phyloP scores from a whole-genome alignment of 257 asterid genomes.

The Jacaranda mimosifolia region DNA sequence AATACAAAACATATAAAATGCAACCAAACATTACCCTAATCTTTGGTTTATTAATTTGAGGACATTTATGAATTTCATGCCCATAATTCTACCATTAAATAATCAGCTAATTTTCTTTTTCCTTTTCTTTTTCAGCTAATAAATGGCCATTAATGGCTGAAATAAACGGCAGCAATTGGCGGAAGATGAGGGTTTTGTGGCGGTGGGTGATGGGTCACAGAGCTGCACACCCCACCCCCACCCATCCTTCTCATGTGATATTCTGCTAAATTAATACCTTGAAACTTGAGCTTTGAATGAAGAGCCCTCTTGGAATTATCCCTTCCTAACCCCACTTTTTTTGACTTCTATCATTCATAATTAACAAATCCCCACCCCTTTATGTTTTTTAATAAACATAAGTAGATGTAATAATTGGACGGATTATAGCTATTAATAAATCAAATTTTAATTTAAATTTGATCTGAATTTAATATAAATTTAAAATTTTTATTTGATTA shows the following conservation, averaged over 20 bases:
- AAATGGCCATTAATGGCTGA: conserved; percentile 16
- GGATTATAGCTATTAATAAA: too few relatives aligned
- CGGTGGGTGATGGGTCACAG: conserved; percentile 26
- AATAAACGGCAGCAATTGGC: conserved; percentile 38
- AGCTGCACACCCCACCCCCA: too few relatives aligned
- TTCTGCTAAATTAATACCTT: conserved; percentile 42
- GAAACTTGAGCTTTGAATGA: conserved; percentile 52
- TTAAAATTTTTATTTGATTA: too few relatives aligned
- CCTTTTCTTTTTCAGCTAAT: not conserved
- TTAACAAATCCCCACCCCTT: not conserved
- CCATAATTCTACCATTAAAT: conserved; percentile 26
- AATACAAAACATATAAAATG: not conserved
- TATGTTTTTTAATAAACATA: not conserved
- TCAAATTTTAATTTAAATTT: too few relatives aligned
- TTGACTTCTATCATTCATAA: conserved; percentile 41
- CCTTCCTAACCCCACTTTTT: conserved; percentile 36
- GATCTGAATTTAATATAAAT: too few relatives aligned
- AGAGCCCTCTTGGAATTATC: conserved; percentile 41
- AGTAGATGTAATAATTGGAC: not conserved
- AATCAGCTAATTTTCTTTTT: not conserved
- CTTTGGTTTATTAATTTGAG: conserved; percentile 2
- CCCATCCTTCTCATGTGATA: conserved; percentile 38
- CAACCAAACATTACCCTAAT: not conserved
- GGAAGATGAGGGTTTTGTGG: conserved; percentile 25
- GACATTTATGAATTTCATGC: conserved; percentile 36